Conservation (phyloP, 1,284 basidiomycete species). For the Fomitiporia mediterranea region DNA sequence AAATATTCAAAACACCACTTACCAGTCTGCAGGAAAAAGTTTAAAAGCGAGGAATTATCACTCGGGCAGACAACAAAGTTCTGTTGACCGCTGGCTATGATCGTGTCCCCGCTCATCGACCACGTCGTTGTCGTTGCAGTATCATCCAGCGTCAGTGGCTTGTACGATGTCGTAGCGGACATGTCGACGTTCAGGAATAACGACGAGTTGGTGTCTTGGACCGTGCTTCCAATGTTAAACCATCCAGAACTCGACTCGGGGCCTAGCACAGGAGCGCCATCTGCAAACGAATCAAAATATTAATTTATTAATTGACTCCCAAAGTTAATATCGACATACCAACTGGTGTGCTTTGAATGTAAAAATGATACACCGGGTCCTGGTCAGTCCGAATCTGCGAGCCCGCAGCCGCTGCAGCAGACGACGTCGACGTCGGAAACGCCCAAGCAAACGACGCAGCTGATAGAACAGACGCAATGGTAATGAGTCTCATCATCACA, state of each 20-base stretch:
- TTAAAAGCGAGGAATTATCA: slow-evolving; percentile 37
- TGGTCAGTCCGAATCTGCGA: slow-evolving; percentile 51
- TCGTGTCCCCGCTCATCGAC: slow-evolving; percentile 57
- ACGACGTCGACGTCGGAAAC: slow-evolving; percentile 36
- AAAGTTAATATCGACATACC: slow-evolving; percentile 29
- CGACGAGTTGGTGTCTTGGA: slow-evolving; percentile 38
- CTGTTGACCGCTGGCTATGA: slow-evolving; percentile 48
- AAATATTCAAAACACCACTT: no score
- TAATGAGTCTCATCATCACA: slow-evolving; percentile 9
- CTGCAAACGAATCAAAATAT: neutral
- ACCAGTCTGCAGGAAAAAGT: slow-evolving; percentile 46
- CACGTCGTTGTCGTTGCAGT: slow-evolving; percentile 50
- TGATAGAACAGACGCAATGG: neutral
- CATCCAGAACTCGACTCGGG: slow-evolving; percentile 47
- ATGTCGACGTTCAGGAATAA: slow-evolving; percentile 47
- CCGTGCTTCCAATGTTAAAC: slow-evolving; percentile 47
- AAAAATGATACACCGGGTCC: slow-evolving; percentile 53
- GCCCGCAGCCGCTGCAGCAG: slow-evolving; percentile 43
- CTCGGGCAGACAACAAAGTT: slow-evolving; percentile 54
- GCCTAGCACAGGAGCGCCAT: slow-evolving; percentile 45
- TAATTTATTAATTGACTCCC: slow-evolving; percentile 26
- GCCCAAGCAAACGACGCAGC: slow-evolving; percentile 16
- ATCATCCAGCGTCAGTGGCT: slow-evolving; percentile 41
- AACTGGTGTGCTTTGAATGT: slow-evolving; percentile 41
- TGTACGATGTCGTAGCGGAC: slow-evolving; percentile 43